Evolutionary conservation across 1,284 basidiomycete species (phyloP).

Genomic region (Phellinidium pouzarii): DNA sequence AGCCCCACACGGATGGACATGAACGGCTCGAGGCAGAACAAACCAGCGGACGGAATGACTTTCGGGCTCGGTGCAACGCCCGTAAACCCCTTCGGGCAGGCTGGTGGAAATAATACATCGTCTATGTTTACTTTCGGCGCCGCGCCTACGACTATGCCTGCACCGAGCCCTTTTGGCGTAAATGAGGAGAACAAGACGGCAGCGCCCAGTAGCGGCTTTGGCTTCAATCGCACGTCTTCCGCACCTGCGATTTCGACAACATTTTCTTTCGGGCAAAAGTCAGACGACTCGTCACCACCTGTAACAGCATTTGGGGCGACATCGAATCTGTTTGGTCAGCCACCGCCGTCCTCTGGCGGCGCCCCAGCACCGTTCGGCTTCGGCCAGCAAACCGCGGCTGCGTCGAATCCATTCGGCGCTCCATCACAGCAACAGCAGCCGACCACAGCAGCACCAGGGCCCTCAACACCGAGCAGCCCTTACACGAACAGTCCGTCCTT

Average conservation of each 20-base stretch:
- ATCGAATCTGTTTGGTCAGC: conserved; percentile 39
- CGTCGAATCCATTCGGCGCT: conserved; percentile 16
- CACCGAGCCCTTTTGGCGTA: conserved; percentile 23
- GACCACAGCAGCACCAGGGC: conserved; percentile 22
- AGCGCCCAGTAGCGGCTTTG: conserved; percentile 16
- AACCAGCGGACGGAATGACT: conserved; percentile 37
- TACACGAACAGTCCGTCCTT: conserved; percentile 26
- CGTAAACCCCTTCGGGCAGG: conserved; percentile 11
- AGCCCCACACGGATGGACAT: conserved; percentile 48
- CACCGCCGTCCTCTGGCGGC: conserved; percentile 39
- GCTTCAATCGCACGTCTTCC: conserved; percentile 17
- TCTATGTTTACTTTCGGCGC: conserved; percentile 20
- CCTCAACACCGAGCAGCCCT: conserved; percentile 27
- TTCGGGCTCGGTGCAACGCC: conserved; percentile 28
- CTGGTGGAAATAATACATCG: not conserved
- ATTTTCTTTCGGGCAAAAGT: conserved; percentile 29
- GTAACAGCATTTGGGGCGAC: conserved; percentile 34
- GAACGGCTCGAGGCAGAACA: conserved; percentile 30
- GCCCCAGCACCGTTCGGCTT: conserved; percentile 28
- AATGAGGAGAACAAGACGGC: conserved; percentile 23
- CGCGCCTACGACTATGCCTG: conserved; percentile 20
- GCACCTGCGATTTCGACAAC: conserved; percentile 27
- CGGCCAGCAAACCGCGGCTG: conserved; percentile 35
- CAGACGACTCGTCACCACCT: conserved; percentile 11
- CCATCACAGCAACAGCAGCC: conserved; percentile 22